A percentile compares a stretch with the other conserved stretches of the same genome.
phyloP scores from a whole-genome alignment of 495 filamentous ascomycete genomes.

The Hyaloscypha bicolor region DNA sequence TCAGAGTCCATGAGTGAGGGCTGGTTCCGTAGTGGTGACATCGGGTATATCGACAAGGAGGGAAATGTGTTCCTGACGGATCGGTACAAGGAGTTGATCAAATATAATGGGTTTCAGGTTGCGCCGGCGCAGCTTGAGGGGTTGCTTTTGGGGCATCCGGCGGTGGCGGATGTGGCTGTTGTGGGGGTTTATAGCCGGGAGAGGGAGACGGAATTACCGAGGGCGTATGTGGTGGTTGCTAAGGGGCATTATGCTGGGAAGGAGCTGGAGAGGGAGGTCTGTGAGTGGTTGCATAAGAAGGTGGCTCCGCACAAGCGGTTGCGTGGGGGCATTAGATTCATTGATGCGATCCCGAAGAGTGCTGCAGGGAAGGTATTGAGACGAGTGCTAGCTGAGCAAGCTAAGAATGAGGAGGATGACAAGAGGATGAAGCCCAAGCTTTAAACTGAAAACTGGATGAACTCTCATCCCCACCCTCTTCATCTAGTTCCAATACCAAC shows the following conservation, averaged over 20 bases:
- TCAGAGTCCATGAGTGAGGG: slow-evolving; percentile 51
- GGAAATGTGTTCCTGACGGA: slow-evolving; percentile 64
- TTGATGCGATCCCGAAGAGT: slow-evolving; percentile 81
- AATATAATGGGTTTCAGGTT: slow-evolving; percentile 72
- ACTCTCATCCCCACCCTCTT: too few species aligned
- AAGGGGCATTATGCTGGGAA: slow-evolving; percentile 3
- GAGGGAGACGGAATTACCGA: slow-evolving; percentile 67
- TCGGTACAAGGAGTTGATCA: slow-evolving; percentile 68
- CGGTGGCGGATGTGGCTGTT: slow-evolving; percentile 64
- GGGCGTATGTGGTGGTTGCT: slow-evolving; percentile 69
- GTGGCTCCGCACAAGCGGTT: slow-evolving; percentile 69
- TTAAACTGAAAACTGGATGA: neutral
- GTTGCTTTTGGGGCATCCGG: slow-evolving; percentile 65
- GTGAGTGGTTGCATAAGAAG: slow-evolving; percentile 55
- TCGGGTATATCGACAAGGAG: slow-evolving; percentile 58
- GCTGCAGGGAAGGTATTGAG: neutral
- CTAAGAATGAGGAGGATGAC: neutral
- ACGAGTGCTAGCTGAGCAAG: neutral
- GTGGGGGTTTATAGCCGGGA: slow-evolving; percentile 69
- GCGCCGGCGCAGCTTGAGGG: slow-evolving; percentile 74
- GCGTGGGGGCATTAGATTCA: slow-evolving; percentile 76
- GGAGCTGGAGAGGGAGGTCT: neutral
- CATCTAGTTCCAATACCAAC: too few species aligned
- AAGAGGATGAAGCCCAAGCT: neutral
- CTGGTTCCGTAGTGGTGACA: slow-evolving; percentile 68